phyloP scores from a whole-genome alignment of 1,139 yeast genomes.

The Pichia kudriavzevii region DNA sequence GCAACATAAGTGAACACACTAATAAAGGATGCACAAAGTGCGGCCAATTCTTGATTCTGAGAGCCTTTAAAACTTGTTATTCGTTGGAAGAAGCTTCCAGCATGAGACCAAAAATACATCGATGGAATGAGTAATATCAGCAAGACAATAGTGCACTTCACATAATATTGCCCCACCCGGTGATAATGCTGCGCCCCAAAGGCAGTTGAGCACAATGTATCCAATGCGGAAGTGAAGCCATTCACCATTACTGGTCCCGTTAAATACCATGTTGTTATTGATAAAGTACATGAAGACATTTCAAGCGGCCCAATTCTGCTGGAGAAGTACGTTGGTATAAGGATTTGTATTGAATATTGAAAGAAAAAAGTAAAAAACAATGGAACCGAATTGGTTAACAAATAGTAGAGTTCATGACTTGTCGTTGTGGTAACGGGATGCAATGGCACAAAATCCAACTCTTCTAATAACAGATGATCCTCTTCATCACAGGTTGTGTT shows the following conservation, averaged over 20 bases:
- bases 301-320: conserved; percentile 32
- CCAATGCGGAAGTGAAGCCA: conserved; percentile 39
- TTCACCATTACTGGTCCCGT: conserved; percentile 35
- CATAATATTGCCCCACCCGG: conserved; percentile 34
- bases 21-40: conserved; percentile 18
- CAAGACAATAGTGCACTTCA: conserved; percentile 25
- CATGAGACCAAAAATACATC: conserved; percentile 20
- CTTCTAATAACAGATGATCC: too few relatives aligned
- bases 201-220: conserved; percentile 37
- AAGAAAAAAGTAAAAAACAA: conserved; percentile 32
- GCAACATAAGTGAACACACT: conserved; percentile 29
- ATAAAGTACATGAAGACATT: conserved; percentile 33
- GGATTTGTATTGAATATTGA: conserved; percentile 31
- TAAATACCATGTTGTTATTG: conserved; percentile 33
- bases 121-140: conserved; percentile 19
- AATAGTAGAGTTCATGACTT: conserved; percentile 18
- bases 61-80: conserved; percentile 8
- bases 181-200: conserved; percentile 31
- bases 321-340: conserved; percentile 32
- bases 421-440: conserved; percentile 15
- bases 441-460: conserved; percentile 2
- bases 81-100: conserved; percentile 11
- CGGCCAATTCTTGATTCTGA: conserved; percentile 16
- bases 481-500: too few relatives aligned
- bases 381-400: conserved; percentile 29